Base-by-base conservation (phyloP, 352 stramenopile species). In the Phytopythium sindhum region DNA sequence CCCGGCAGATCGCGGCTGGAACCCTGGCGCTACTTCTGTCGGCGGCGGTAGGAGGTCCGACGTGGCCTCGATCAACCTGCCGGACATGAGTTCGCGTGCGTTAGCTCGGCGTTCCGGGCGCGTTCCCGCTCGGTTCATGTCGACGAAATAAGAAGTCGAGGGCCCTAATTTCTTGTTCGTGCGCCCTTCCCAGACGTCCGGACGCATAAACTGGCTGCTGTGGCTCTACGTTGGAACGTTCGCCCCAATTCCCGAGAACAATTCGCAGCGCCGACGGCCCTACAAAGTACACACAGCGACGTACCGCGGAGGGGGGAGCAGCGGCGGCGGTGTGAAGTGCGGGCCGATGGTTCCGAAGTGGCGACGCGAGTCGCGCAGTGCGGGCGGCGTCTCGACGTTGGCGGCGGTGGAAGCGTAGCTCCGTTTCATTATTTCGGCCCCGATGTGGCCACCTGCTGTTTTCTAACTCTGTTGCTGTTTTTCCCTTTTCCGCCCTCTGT, bases 261-360 rank as follows among this genome's bases (percentile, higher is more conserved):
- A 33, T 23, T 35, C 28, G n/a, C 5, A 39, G 6, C 10, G 14
- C 33, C 5, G 33, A 39, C 42, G 11, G n/a, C 7, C 42, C 1
- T 24, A 15, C 11, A 55, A 10, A 35, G 45, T n/a, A 52, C 7
- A n/a, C 17, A 21, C 29, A 48, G 33, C n/a, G 35, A 53, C 56
- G 56, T 51, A 50, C 39, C 41, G 23, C 7, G 26, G 37, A 61
- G 39, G 48, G 10, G 41, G 28, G 9, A 52, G 37, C 37, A 29
- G 21, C 24, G 37, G 37, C 12, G 55, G 55, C 39, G 29, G 56
- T 26, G 56, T 11, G 39, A 51, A 45, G 33, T 61, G 56, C 37
- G 37, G 41, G 17, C 56, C 56, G 42, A 35, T 42, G 15, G 56
- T 45, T 58, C 31, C 26, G 19, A 61, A 61, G 56, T 61, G 56